phyloP scores from a whole-genome alignment of 768 basidiomycete species.

The Tulasnella sp. region DNA sequence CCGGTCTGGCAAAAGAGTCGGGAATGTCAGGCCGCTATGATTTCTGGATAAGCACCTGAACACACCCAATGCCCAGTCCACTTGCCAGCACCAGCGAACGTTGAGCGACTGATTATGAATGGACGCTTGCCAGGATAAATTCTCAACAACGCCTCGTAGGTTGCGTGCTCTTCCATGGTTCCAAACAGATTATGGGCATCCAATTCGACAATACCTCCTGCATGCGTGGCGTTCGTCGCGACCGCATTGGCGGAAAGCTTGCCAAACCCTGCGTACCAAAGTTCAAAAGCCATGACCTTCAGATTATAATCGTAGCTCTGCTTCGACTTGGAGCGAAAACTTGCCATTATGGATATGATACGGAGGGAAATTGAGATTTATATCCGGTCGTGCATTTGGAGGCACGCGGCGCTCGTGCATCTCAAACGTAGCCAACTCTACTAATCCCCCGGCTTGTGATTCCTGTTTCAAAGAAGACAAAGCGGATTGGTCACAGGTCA shows the following conservation, averaged over 20 bases:
- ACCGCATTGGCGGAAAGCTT: slow-evolving; percentile 31
- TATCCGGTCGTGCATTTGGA: slow-evolving; percentile 32
- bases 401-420: slow-evolving; percentile 25
- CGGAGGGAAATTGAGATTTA: slow-evolving; percentile 46
- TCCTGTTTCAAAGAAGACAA: slow-evolving; percentile 22
- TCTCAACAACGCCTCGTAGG: slow-evolving; percentile 44
- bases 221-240: slow-evolving; percentile 62
- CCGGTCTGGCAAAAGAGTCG: slow-evolving; percentile 31
- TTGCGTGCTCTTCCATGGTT: slow-evolving; percentile 56
- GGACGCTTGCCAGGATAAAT: slow-evolving; percentile 51
- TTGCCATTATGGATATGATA: slow-evolving; percentile 65
- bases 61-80: slow-evolving; percentile 64
- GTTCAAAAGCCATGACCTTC: too few relatives aligned
- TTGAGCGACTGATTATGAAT: slow-evolving; percentile 30
- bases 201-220: slow-evolving; percentile 47
- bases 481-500: slow-evolving; percentile 34
- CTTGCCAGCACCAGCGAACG: slow-evolving; percentile 29
- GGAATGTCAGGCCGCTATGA: background rate
- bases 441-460: slow-evolving; percentile 23
- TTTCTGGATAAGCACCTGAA: slow-evolving; percentile 4
- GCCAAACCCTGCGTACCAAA: slow-evolving; percentile 24
- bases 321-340: slow-evolving; percentile 12
- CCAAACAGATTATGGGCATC: slow-evolving; percentile 66
- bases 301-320: too few relatives aligned
- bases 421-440: too few relatives aligned